Conservation (phyloP, 805 yeast genomes). For the Wickerhamiella vanderwaltii region DNA sequence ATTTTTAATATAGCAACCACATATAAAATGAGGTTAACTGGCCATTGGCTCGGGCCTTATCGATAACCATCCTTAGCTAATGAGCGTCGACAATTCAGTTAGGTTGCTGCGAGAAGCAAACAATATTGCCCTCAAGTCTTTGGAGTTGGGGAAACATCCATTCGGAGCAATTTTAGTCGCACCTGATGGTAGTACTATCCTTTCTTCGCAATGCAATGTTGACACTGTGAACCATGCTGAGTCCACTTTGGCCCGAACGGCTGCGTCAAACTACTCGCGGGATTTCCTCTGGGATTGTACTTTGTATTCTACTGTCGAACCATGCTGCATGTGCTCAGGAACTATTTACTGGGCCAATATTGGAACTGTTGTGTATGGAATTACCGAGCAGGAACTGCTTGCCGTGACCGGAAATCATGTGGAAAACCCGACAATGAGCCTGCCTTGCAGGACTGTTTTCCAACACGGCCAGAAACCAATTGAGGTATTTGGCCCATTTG, state of each 20-base stretch:
- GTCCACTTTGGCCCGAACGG: neutral
- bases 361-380: neutral
- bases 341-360: slow-evolving; percentile 7
- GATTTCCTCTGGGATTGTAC: neutral
- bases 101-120: neutral
- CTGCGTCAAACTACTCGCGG: neutral
- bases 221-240: slow-evolving; percentile 1
- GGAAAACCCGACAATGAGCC: slow-evolving; percentile 1
- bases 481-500: neutral
- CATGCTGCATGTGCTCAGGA: slow-evolving; percentile 4
- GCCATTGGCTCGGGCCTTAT: neutral
- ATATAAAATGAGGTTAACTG: too few relatives aligned
- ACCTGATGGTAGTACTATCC: neutral
- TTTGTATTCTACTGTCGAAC: slow-evolving; percentile 3
- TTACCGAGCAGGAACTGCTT: neutral
- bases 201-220: neutral
- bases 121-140: neutral
- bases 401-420: neutral
- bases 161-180: neutral
- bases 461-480: neutral
- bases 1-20: too few relatives aligned
- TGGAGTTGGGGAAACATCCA: neutral
- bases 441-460: neutral
- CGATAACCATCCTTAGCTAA: neutral
- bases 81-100: neutral